phyloP scores from a whole-genome alignment of 1,284 basidiomycete genomes.

The Gastroboletus turbinatus region DNA sequence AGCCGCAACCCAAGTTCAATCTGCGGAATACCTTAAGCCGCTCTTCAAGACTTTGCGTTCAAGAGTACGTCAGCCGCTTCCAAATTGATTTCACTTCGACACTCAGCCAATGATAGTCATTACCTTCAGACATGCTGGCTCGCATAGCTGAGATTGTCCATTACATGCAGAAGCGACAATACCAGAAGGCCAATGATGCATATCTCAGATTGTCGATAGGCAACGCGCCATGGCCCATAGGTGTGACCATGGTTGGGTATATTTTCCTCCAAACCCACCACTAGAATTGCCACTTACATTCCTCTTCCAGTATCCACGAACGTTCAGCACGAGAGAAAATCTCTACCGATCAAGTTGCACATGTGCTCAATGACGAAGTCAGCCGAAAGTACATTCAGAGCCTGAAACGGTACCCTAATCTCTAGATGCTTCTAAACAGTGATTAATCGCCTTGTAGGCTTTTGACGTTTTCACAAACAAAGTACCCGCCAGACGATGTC shows the following conservation, averaged over 20 bases:
- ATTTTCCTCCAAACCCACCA: constrained; percentile 29
- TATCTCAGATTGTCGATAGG: constrained; percentile 97
- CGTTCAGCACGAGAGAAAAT: constrained; percentile 97
- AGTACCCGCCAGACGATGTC: constrained; percentile 88
- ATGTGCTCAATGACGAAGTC: constrained; percentile 98
- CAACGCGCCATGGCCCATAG: constrained; percentile 99
- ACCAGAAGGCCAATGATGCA: constrained; percentile 94
- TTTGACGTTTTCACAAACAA: constrained; percentile 92
- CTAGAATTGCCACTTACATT: constrained; percentile 1
- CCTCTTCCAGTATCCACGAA: constrained; percentile 82
- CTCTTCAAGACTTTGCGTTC: constrained; percentile 89
- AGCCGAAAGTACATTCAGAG: constrained; percentile 99
- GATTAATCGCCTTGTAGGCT: constrained; percentile 49
- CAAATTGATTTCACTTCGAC: not conserved
- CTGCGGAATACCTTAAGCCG: constrained; percentile 95
- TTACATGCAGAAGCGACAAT: constrained; percentile 93
- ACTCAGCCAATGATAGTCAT: constrained; percentile 48
- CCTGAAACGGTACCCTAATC: constrained; percentile 74
- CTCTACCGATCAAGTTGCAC: constrained; percentile 93
- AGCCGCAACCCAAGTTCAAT: constrained; percentile 93
- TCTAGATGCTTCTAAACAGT: constrained; percentile 1
- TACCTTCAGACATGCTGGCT: constrained; percentile 84
- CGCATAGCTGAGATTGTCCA: constrained; percentile 95
- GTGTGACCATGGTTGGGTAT: constrained; percentile 97
- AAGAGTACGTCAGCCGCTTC: constrained; percentile 55